Evolutionary conservation across 2,329 filamentous ascomycete genomes (phyloP).

Genomic region (Blastomyces silverae): DNA sequence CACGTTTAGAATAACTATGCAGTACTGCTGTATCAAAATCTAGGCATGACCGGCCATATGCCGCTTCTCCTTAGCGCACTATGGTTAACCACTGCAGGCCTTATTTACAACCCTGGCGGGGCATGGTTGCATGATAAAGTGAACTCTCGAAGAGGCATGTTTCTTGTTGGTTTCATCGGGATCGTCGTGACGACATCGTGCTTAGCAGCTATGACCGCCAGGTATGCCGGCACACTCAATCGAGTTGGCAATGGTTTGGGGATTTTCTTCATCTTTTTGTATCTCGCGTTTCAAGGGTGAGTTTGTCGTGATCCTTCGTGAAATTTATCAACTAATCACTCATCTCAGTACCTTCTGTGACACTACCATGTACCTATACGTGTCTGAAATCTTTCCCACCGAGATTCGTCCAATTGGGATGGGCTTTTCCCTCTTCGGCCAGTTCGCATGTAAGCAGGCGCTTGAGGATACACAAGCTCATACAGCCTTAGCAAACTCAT

Average conservation of each 20-base stretch:
- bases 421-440: constrained; percentile 48
- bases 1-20: constrained; percentile 42
- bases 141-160: constrained; percentile 38
- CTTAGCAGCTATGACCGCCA: constrained; percentile 35
- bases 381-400: constrained; percentile 45
- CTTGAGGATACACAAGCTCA: background rate
- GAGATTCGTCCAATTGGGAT: constrained; percentile 49
- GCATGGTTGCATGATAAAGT: constrained; percentile 35
- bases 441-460: constrained; percentile 37
- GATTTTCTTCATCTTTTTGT: constrained; percentile 41
- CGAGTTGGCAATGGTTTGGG: constrained; percentile 38
- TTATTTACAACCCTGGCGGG: constrained; percentile 36
- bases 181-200: constrained; percentile 39
- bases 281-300: constrained; percentile 46
- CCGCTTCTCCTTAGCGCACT: constrained; percentile 42
- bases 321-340: constrained; percentile 16
- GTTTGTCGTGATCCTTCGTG: constrained; percentile 14
- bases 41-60: constrained; percentile 40
- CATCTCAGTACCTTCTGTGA: constrained; percentile 39
- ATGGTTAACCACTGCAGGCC: constrained; percentile 44
- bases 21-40: constrained; percentile 40
- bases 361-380: constrained; percentile 44
- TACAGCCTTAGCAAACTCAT: constrained; percentile 10
- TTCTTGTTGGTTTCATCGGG: constrained; percentile 40
- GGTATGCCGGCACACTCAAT: constrained; percentile 37